Conservation (phyloP, 169 alveolate genomes). For the Eimeria mitis region DNA sequence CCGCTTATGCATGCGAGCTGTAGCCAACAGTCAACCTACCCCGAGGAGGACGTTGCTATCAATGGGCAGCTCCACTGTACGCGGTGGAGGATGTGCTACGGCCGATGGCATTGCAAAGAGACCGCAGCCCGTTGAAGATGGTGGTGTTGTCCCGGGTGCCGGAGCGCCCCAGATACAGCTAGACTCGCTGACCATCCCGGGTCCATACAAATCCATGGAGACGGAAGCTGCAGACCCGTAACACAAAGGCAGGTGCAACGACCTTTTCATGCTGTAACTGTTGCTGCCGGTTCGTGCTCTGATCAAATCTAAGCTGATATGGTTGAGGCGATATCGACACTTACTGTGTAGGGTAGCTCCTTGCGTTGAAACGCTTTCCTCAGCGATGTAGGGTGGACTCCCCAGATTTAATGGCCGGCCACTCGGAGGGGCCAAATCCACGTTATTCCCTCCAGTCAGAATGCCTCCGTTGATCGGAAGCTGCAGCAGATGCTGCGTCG, state of each 20-base stretch:
- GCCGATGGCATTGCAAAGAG: conserved; percentile 60
- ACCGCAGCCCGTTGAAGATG: conserved; percentile 48
- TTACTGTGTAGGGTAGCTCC: conserved; percentile 33
- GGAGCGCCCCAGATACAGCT: conserved; percentile 46
- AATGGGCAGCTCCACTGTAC: conserved; percentile 34
- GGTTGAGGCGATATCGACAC: not conserved
- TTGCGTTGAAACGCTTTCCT: conserved; percentile 28
- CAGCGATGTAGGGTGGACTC: conserved; percentile 40
- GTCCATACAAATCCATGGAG: conserved; percentile 66
- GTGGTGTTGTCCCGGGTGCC: conserved; percentile 41
- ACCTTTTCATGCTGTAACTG: not conserved
- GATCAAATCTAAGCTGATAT: not conserved
- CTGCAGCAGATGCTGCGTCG: conserved; percentile 51
- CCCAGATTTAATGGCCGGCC: conserved; percentile 34
- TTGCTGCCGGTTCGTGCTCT: not conserved
- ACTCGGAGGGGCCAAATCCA: conserved; percentile 51
- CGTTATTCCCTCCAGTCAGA: conserved; percentile 44
- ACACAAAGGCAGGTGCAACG: not conserved
- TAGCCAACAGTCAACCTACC: conserved; percentile 1
- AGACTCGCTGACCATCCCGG: conserved; percentile 52
- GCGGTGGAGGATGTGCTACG: conserved; percentile 47
- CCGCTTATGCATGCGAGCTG: too few relatives aligned
- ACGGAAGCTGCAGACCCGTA: conserved; percentile 49
- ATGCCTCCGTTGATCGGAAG: conserved; percentile 64
- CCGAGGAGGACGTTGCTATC: conserved; percentile 21